These are phyloP conservation scores for Paecilomyces formosus DNA, from an alignment of 2,329 filamentous ascomycete species.

Conservation along the genomic window DNA sequence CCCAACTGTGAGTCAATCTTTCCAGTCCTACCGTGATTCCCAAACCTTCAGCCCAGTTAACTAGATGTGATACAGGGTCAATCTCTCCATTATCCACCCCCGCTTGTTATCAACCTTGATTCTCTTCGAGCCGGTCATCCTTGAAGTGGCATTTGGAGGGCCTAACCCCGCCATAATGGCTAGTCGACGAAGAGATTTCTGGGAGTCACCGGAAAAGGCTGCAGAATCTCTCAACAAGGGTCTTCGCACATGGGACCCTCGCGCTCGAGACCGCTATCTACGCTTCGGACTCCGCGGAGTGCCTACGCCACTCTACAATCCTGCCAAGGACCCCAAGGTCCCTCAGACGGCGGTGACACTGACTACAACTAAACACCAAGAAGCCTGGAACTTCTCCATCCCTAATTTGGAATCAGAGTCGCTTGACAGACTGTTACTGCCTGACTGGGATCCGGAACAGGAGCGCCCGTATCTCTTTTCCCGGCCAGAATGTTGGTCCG, in stretches of 20 bases:
- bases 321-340: slow-evolving; percentile 1
- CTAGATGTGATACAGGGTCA: slow-evolving; percentile 25
- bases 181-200: slow-evolving; percentile 1
- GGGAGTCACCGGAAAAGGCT: not conserved
- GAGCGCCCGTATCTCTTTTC: slow-evolving; percentile 7
- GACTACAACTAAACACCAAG: slow-evolving; percentile 7
- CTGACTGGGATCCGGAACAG: slow-evolving; percentile 5
- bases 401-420: not conserved
- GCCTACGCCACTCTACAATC: slow-evolving; percentile 10
- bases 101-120: slow-evolving; percentile 65
- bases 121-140: slow-evolving; percentile 55
- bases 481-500: slow-evolving; percentile 11
- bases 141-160: slow-evolving; percentile 2
- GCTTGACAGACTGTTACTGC: not conserved
- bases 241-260: slow-evolving; percentile 8
- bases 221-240: slow-evolving; percentile 4
- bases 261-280: slow-evolving; percentile 5
- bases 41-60: not conserved
- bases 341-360: slow-evolving; percentile 9
- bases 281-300: slow-evolving; percentile 5
- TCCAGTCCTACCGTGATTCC: not conserved
- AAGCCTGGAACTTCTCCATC: not conserved
- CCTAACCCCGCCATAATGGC: slow-evolving; percentile 5
- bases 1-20: slow-evolving; percentile 42
- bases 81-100: slow-evolving; percentile 65